phyloP scores from a whole-genome alignment of 805 yeast genomes.

The Wickerhamomyces bisporus region DNA sequence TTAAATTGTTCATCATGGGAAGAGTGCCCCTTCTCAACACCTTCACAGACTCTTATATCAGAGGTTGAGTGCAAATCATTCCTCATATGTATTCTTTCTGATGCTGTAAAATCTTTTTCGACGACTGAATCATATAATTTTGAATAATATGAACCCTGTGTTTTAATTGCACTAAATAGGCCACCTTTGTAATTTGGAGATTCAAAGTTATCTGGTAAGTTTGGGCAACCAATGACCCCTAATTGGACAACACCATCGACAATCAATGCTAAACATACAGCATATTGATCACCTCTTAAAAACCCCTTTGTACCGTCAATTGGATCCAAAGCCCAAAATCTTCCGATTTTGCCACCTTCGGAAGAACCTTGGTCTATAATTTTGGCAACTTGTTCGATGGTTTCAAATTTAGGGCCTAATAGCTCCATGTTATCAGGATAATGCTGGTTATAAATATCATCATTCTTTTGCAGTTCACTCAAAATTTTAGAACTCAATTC shows the following conservation, averaged over 20 bases:
- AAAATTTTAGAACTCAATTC: constrained; percentile 52
- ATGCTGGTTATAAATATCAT: constrained; percentile 35
- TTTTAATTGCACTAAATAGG: constrained; percentile 62
- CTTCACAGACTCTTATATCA: constrained; percentile 73
- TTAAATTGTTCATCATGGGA: constrained; percentile 79
- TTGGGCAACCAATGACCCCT: constrained; percentile 97
- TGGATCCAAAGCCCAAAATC: constrained; percentile 98
- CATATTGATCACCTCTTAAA: constrained; percentile 92
- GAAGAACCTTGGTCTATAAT: constrained; percentile 79
- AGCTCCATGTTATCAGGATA: constrained; percentile 10
- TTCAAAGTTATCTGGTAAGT: constrained; percentile 46
- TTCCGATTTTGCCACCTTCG: constrained; percentile 69
- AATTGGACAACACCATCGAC: constrained; percentile 80
- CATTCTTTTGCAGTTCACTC: constrained; percentile 50
- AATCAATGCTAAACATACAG: constrained; percentile 88
- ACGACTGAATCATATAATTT: constrained; percentile 31
- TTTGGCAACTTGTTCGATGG: constrained; percentile 46
- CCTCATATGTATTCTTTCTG: constrained; percentile 44
- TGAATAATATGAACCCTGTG: constrained; percentile 54
- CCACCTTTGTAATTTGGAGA: constrained; percentile 55
- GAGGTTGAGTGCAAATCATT: constrained; percentile 36
- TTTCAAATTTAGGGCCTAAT: constrained; percentile 34
- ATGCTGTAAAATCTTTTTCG: constrained; percentile 30
- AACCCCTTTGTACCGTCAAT: constrained; percentile 98
- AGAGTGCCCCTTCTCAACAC: constrained; percentile 94